Evolutionary conservation across 768 basidiomycete species (phyloP).

Genomic region (Guyanaporus albipodus): DNA sequence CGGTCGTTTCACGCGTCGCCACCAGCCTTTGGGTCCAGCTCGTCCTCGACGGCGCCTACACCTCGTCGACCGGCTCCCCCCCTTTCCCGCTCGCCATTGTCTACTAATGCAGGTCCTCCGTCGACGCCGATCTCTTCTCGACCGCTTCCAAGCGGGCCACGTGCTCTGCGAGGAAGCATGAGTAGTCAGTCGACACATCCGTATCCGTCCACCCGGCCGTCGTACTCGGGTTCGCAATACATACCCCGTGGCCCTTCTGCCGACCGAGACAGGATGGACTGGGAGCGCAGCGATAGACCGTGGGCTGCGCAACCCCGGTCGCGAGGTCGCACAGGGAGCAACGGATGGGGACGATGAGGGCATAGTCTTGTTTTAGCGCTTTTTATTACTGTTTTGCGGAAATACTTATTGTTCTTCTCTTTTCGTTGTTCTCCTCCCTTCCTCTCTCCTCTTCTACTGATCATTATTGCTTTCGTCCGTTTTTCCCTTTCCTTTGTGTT

Average conservation of each 20-base stretch:
- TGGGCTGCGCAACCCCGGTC: slow-evolving; percentile 27
- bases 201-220: slow-evolving; percentile 17
- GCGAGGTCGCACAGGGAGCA: slow-evolving; percentile 34
- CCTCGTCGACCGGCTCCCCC: slow-evolving; percentile 32
- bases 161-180: slow-evolving; percentile 34
- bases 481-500: slow-evolving; percentile 5
- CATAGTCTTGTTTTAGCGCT: slow-evolving; percentile 8
- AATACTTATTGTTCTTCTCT: slow-evolving; percentile 5
- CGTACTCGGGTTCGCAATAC: slow-evolving; percentile 30
- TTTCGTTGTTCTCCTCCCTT: slow-evolving; percentile 1
- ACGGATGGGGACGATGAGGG: slow-evolving; percentile 33
- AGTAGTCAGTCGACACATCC: slow-evolving; percentile 22
- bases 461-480: slow-evolving; percentile 33
- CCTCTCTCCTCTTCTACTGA: slow-evolving; percentile 16
- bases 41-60: slow-evolving; percentile 17
- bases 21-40: slow-evolving; percentile 22
- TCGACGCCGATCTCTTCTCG: slow-evolving; percentile 27
- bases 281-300: slow-evolving; percentile 42
- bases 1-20: slow-evolving; percentile 38
- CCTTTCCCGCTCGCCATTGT: slow-evolving; percentile 29
- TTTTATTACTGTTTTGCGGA: slow-evolving; percentile 11
- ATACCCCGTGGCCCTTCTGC: slow-evolving; percentile 50
- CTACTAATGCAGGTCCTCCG: slow-evolving; percentile 17
- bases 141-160: slow-evolving; percentile 38
- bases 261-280: slow-evolving; percentile 46